A percentile compares a stretch with the other conserved stretches of the same genome.
These are phyloP conservation scores for Hordeum pubiflorum DNA, from an alignment of 202 grass and related monocot species.

Conservation along the genomic window DNA sequence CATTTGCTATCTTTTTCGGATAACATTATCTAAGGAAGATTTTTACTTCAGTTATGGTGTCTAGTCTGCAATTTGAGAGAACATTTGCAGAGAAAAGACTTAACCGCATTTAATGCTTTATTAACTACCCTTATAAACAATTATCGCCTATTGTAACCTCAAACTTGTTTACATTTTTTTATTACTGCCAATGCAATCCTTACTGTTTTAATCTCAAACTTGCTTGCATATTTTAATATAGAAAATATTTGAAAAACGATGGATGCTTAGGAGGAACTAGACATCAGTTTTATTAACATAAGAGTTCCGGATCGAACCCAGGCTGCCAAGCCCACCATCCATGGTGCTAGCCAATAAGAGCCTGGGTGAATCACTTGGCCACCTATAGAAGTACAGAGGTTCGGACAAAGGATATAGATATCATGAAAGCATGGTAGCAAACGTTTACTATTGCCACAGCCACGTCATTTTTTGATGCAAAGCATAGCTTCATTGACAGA, in stretches of 20 bases:
- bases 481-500: no score
- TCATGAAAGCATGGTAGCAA: not conserved
- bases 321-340: not conserved
- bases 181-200: not conserved
- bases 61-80: not conserved
- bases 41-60: not conserved
- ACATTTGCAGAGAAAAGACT: not conserved
- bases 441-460: not conserved
- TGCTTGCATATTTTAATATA: not conserved
- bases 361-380: not conserved
- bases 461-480: no score
- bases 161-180: not conserved
- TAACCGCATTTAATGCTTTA: not conserved
- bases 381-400: not conserved
- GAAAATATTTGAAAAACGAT: not conserved
- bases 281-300: not conserved
- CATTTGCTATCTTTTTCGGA: constrained; percentile 5
- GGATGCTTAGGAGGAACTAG: not conserved
- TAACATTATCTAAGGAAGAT: not conserved
- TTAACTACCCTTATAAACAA: not conserved
- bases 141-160: not conserved
- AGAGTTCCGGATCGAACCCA: not conserved
- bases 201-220: not conserved
- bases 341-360: not conserved
- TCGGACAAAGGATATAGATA: not conserved